Conservation (phyloP, 2,329 filamentous ascomycete genomes). For the Cladosporium sp. region DNA sequence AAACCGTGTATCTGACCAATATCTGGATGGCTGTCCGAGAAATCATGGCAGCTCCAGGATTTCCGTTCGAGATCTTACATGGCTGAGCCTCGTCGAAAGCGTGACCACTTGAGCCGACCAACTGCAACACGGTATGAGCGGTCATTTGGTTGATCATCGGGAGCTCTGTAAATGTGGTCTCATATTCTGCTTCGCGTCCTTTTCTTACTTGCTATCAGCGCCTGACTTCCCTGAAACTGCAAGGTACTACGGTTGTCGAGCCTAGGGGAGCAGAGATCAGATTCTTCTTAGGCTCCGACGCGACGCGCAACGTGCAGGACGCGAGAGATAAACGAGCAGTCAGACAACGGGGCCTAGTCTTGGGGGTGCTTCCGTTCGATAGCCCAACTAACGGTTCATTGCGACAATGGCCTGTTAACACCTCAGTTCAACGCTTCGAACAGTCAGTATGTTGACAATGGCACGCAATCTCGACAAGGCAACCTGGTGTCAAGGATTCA, state of each 20-base stretch:
- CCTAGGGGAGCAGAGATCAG: background rate
- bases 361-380: background rate
- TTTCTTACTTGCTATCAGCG: too few relatives aligned
- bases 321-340: background rate
- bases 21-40: background rate
- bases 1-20: background rate
- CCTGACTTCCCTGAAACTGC: too few relatives aligned
- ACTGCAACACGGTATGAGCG: background rate
- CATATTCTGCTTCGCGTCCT: background rate
- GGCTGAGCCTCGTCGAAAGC: background rate
- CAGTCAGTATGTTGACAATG: background rate
- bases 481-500: background rate
- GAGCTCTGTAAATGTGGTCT: background rate
- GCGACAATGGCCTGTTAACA: background rate
- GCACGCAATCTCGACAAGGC: background rate
- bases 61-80: background rate
- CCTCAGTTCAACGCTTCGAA: background rate
- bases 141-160: background rate
- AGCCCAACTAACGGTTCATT: background rate
- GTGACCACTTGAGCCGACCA: too few relatives aligned
- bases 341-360: background rate
- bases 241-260: background rate
- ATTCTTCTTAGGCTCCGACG: too few relatives aligned
- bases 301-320: background rate
- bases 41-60: background rate